Base-by-base conservation (phyloP, 495 filamentous ascomycete species). In the Gamarada debralockiae region DNA sequence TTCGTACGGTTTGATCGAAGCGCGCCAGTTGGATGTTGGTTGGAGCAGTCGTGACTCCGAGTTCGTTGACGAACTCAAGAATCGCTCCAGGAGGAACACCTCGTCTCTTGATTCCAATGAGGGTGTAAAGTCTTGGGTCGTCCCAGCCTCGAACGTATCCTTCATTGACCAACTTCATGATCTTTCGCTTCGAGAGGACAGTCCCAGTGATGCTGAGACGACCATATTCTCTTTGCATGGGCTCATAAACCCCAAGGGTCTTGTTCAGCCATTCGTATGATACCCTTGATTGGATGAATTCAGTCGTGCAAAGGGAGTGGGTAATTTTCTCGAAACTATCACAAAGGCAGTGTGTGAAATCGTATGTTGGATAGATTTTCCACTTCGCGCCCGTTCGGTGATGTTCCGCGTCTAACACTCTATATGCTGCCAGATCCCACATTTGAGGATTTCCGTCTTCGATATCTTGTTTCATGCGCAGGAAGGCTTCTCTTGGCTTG, bases 381-480 rank as follows among this genome's bases (percentile, higher is more conserved):
- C 85, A 92, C 66, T 83, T 82, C 50, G 74, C 65, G 10, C 77
- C 79, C 3, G 85, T 85, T 25, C 80, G 72, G 56, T 81, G 77
- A 58, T 88, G 84, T 33, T 78, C 66, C 22, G 73, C 64, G 34
- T 82, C 71, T 50, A 79, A 64, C 1, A 89, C 75, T 18, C 85
- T 75, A 62, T 86, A 90, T 57, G 89, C 86, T 25, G 83, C 78
- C 58, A 89, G 55, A 58, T 81, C 71, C 76, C 75, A 83, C 71
- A 81, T 80, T 60, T 78, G 73, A 41, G 70, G 68, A 48, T 74
- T 76, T 33, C 71, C 65, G 37, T 74, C 65, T 48, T 60, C 66
- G 54, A 74, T 73, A 64, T 86, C 78, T 72, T 87, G 91, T 69
- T 95, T 95, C 92, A 97, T 96, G 48, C 93, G 84, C 40, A 98